Base-by-base conservation (phyloP, 805 yeast species). In the Hanseniaspora meyeri region DNA sequence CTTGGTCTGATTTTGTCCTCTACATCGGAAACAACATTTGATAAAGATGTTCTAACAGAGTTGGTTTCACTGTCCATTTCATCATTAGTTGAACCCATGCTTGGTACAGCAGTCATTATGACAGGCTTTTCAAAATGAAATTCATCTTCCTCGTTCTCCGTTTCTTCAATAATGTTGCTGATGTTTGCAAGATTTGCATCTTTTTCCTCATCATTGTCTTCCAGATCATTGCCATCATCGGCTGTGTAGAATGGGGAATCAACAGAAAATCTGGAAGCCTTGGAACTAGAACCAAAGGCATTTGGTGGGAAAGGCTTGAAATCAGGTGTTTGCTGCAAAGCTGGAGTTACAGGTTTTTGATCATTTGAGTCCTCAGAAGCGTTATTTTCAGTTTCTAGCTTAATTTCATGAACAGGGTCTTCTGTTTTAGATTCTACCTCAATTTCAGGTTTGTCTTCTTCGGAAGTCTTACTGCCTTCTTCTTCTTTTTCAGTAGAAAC, bases 401-500 rank as follows among this genome's bases (percentile, higher is more conserved):
- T 31, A 27, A 16, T 14, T 46, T 50, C 17, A 24, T 4, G 27
- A 24, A 24, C 27, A 24, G 27, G 5, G 5, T 24, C 27, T 24
- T 24, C 27, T 24, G 27, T 24, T 24, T 24, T 24, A 24, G 27
- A 24, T 5, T 24, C 27, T 24, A 24, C 27, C 3, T 24, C 27
- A 24, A 5, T 3, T 24, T 24, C 27, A 42, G 50, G 14, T 49
- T 42, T 27, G 34, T 27, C 36, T 43, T 20, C 8, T 38, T 43
- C 56, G 10, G 47, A 39, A 31, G 49, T 39, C 12, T 55, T 60
- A 17, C 8, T 19, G 9, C 58, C 43, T 16, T 51, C 40, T 19
- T 59, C 63, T 16, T 57, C 63, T 50, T 60, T 57, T 24, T 54
- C 51, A 31, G 56, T 48, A 14, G 34, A 29, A 1, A 62, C 60